Percentiles rank a stretch among this genome's conserved stretches.
phyloP scores from a whole-genome alignment of 2,329 filamentous ascomycete genomes.

The Trichoderma aggressivum region DNA sequence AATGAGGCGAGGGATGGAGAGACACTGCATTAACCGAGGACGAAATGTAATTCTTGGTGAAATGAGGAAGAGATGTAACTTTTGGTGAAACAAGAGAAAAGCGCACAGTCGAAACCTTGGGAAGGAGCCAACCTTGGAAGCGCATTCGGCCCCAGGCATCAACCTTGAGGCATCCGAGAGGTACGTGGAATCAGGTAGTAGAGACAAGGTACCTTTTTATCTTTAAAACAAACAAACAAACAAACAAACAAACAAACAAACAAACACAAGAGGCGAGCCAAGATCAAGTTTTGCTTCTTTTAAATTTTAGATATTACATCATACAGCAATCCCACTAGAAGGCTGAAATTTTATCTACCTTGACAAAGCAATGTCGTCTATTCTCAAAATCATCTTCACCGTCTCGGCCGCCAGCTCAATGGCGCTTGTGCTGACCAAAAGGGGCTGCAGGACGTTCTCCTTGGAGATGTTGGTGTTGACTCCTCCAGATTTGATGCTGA shows the following conservation, averaged over 20 bases:
- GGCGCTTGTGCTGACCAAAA: constrained; percentile 94
- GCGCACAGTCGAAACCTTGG: not conserved
- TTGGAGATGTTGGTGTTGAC: constrained; percentile 96
- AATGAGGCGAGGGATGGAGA: not conserved
- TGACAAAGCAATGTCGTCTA: constrained; percentile 64
- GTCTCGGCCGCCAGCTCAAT: constrained; percentile 97
- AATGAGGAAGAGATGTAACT: not conserved
- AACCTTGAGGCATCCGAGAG: not conserved
- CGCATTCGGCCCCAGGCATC: not conserved
- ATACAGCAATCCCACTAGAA: constrained; percentile 34
- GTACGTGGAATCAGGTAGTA: not conserved
- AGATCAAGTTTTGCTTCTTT: not conserved
- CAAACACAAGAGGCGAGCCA: not conserved
- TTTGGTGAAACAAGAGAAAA: not conserved
- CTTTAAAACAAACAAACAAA: not conserved
- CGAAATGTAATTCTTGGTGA: not conserved
- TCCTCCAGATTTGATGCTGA: constrained; percentile 96
- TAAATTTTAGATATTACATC: constrained; percentile 32
- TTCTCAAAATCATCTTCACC: constrained; percentile 84
- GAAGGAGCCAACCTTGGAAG: not conserved
- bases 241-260: not conserved
- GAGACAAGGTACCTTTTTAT: not conserved
- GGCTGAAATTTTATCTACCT: constrained; percentile 42
- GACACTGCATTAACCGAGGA: not conserved
- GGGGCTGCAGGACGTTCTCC: constrained; percentile 93